These are phyloP conservation scores for Tothia fuscella DNA, from an alignment of 2,329 filamentous ascomycete species.

Conservation along the genomic window DNA sequence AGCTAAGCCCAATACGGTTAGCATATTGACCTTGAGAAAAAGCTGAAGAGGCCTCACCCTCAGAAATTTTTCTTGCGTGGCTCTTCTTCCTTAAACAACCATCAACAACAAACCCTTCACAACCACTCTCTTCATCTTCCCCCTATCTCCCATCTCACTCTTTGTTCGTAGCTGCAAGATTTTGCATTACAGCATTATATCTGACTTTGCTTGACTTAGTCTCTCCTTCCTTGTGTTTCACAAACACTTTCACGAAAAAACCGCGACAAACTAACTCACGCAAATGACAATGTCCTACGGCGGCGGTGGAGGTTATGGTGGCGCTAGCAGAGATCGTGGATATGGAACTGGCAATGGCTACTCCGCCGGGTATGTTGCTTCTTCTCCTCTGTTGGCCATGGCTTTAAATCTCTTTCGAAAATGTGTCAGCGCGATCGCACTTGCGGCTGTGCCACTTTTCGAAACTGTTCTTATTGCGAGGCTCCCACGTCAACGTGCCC, in stretches of 20 bases:
- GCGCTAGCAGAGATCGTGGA: conserved; percentile 35
- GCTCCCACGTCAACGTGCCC: no score
- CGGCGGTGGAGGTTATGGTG: conserved; percentile 31
- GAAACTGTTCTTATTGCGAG: no score
- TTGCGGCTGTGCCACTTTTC: no score
- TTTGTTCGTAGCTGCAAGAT: background rate
- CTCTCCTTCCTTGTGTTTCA: background rate
- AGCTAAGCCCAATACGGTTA: no score
- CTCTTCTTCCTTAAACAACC: background rate
- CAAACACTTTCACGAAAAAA: background rate
- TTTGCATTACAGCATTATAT: no score
- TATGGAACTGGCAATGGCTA: conserved; percentile 36
- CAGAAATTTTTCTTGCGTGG: no score
- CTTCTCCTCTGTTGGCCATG: conserved; percentile 15
- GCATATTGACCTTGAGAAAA: no score
- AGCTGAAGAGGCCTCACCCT: no score
- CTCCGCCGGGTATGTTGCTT: conserved; percentile 39
- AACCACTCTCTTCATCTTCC: conserved; percentile 14
- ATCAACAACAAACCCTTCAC: background rate
- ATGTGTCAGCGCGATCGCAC: no score
- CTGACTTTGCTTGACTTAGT: no score
- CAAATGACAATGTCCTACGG: conserved; percentile 54
- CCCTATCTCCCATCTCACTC: conserved; percentile 13
- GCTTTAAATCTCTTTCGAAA: no score
- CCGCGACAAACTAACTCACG: conserved; percentile 11